Conservation (phyloP, 257 asterid species). For the Primulina huaijiensis region DNA sequence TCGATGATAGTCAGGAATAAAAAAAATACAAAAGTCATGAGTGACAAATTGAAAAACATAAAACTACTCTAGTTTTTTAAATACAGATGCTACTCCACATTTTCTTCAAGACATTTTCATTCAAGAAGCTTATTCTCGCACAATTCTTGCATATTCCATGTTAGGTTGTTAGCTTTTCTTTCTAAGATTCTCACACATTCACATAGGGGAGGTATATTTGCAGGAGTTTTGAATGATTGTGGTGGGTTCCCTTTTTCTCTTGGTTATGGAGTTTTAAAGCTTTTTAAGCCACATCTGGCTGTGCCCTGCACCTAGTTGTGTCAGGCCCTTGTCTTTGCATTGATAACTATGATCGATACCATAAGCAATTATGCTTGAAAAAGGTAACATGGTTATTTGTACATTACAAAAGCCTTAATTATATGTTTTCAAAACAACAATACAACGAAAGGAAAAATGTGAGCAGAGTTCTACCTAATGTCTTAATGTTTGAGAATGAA, state of each 20-base stretch:
- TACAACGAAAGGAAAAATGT: neutral
- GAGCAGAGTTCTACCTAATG: neutral
- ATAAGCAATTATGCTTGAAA: neutral
- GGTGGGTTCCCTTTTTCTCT: neutral
- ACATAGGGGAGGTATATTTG: neutral
- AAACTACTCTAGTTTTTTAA: neutral
- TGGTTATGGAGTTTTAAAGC: neutral
- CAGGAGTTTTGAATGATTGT: too few relatives aligned
- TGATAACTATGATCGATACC: neutral
- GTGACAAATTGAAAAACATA: neutral
- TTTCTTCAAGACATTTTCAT: too few relatives aligned
- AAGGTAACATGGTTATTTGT: conserved; percentile 6
- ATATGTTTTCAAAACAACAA: conserved; percentile 12
- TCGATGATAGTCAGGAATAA: neutral
- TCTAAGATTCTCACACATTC: neutral
- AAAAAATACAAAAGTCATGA: neutral
- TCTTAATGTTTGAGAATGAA: conserved; percentile 13
- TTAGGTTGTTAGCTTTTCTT: neutral
- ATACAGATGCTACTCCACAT: neutral
- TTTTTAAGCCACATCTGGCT: neutral
- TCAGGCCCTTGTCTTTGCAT: neutral
- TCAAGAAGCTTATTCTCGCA: too few relatives aligned
- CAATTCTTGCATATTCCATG: neutral
- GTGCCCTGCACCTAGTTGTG: neutral
- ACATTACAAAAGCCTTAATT: neutral